Base-by-base conservation (phyloP, 2,329 filamentous ascomycete species). In the Didymella segeticola region DNA sequence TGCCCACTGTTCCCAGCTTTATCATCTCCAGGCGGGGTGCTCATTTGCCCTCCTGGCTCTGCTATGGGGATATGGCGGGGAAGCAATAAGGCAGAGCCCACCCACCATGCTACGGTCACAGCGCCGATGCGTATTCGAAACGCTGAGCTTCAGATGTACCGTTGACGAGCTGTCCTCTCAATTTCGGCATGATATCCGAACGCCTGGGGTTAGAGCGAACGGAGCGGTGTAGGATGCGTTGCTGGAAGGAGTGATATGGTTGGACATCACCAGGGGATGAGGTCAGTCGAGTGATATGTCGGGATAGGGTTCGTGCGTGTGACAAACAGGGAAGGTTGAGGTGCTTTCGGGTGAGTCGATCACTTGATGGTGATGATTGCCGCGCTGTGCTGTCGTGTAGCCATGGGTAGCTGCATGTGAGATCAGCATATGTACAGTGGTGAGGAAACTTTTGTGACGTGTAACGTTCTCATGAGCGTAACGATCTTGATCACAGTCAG, bases 1-100 rank as follows among this genome's bases (percentile, higher is more conserved):
- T 56, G 45, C 47, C 47, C 37, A 58, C 51, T 42, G 49, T 48
- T 56, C 36, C 53, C 57, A 47, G 36, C 47, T 51, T 43, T 51
- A 41, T 56, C 38, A 17, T 47, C 34, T 29, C 46, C 31, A 25
- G 48, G 45, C 46, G 51, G 51, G 45, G 51, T 49, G 51, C 46
- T 49, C 51, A 54, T 54, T 54, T 54, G 46, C 45, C 39, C 51
- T 49, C 31, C 39, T 49, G 41, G 30, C 33, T 26, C 34, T 31
- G 33, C 39, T 48, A 54, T 54, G 51, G 51, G 51, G 51, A 36
- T 49, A 49, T 54, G 51, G 51, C 51, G 51, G 51, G 51, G 51
- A 54, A 54, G 23, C 41, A 45, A 49, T 49, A 49, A 46, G 45
- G 39, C 17, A 8, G 15, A 39, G 39, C 27, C 43, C 38, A 39